Percentiles rank a stretch among this genome's conserved stretches.
Conservation (phyloP, 345 rosid species). For the Raphanus sativus region DNA sequence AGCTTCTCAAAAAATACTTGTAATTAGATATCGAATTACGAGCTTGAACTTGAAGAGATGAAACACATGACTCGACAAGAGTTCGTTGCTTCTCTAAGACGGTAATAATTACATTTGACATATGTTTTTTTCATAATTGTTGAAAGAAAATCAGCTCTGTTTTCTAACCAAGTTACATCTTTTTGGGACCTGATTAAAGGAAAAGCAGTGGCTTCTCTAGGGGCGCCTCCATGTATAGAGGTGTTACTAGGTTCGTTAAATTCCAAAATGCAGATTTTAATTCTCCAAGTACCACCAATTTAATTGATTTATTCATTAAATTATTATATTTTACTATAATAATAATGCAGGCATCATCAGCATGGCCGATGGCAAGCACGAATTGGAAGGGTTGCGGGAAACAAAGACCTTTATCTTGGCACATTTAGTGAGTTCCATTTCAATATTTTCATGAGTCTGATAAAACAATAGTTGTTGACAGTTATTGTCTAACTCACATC, state of each 20-base stretch:
- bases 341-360: conserved; percentile 77
- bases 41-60: conserved; percentile 88
- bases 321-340: too few relatives aligned
- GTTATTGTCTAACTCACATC: not conserved
- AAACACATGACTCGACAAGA: conserved; percentile 91
- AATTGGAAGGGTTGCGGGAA: conserved; percentile 96
- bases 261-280: not conserved
- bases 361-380: conserved; percentile 99
- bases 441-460: not conserved
- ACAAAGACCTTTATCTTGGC: conserved; percentile 97
- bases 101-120: conserved; percentile 44
- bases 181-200: conserved; percentile 31
- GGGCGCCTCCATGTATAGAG: conserved; percentile 96
- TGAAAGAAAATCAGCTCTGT: not conserved
- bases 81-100: conserved; percentile 87
- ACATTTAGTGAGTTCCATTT: conserved; percentile 68
- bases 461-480: not conserved
- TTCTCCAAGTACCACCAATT: too few relatives aligned
- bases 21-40: conserved; percentile 64
- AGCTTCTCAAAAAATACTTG: not conserved
- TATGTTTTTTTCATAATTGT: not conserved
- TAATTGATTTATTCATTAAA: too few relatives aligned
- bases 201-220: conserved; percentile 98
- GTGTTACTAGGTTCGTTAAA: conserved; percentile 74
- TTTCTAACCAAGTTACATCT: not conserved